A percentile compares a stretch with the other conserved stretches of the same genome.
Evolutionary conservation across 441 rosid genomes (phyloP).

Genomic region (Erodium trifolium): DNA sequence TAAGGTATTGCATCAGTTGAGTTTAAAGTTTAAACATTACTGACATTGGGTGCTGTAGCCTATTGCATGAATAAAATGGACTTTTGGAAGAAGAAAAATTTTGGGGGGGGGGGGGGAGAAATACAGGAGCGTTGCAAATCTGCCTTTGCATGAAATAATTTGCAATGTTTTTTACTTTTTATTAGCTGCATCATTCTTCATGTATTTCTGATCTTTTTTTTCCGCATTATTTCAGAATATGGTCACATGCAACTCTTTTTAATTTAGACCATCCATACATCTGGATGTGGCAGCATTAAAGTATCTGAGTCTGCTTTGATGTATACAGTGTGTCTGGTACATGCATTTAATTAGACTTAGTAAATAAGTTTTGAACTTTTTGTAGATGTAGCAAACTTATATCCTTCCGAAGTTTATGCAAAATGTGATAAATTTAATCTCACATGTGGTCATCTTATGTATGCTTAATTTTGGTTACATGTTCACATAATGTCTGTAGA

Average conservation of each 20-base stretch:
- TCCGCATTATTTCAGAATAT: not conserved
- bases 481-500: not conserved
- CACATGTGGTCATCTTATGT: too few relatives aligned
- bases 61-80: not conserved
- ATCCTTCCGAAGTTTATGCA: not conserved
- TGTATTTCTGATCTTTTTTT: not conserved
- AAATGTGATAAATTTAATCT: not conserved
- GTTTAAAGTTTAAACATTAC: not conserved
- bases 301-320: not conserved
- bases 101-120: too few relatives aligned
- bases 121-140: not conserved
- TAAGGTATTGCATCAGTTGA: slow-evolving; percentile 47
- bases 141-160: not conserved
- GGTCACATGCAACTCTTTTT: not conserved
- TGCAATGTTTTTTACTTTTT: not conserved
- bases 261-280: not conserved
- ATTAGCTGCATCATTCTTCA: not conserved
- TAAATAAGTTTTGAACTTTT: not conserved
- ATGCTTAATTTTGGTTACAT: too few relatives aligned
- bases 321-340: not conserved
- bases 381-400: not conserved
- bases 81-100: not conserved
- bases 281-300: not conserved
- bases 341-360: too few relatives aligned
- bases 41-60: slow-evolving; percentile 7